Evolutionary conservation across 78 protist genomes (phyloP).

Genomic region (Ministeria vibrans): DNA sequence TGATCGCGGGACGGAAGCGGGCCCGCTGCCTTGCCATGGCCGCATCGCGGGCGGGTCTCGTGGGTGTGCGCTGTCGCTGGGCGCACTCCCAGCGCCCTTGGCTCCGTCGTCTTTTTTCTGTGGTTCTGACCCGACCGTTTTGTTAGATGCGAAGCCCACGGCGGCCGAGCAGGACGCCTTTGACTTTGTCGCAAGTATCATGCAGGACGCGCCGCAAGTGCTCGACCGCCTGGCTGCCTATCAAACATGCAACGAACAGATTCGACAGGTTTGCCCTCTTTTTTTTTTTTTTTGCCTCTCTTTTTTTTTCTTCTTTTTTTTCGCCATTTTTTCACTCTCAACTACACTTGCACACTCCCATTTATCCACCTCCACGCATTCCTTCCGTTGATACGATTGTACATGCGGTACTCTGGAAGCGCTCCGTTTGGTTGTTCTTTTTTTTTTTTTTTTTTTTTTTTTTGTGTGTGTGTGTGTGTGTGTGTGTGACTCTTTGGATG

Average conservation of each 20-base stretch:
- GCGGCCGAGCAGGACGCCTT: not conserved
- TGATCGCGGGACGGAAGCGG: no score
- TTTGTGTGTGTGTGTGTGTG: not conserved
- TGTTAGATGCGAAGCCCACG: not conserved
- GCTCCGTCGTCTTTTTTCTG: no score
- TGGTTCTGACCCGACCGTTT: no score
- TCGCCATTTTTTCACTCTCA: not conserved
- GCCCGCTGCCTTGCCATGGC: no score
- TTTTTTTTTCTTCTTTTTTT: no score
- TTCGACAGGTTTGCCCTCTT: constrained; percentile 34
- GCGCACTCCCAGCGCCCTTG: no score
- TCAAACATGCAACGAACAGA: constrained; percentile 52
- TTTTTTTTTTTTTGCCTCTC: no score
- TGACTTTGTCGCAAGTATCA: not conserved
- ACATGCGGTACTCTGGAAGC: no score
- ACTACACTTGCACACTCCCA: not conserved
- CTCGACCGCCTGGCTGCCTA: constrained; percentile 32
- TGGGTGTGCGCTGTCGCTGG: no score
- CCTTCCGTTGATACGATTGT: not conserved
- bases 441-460: not conserved
- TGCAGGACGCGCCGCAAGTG: not conserved
- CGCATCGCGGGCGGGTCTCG: no score
- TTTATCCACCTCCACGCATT: not conserved
- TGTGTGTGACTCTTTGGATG: not conserved
- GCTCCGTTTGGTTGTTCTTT: no score